phyloP scores from a whole-genome alignment of 2,329 filamentous ascomycete genomes.

The Phialophora macrospora region DNA sequence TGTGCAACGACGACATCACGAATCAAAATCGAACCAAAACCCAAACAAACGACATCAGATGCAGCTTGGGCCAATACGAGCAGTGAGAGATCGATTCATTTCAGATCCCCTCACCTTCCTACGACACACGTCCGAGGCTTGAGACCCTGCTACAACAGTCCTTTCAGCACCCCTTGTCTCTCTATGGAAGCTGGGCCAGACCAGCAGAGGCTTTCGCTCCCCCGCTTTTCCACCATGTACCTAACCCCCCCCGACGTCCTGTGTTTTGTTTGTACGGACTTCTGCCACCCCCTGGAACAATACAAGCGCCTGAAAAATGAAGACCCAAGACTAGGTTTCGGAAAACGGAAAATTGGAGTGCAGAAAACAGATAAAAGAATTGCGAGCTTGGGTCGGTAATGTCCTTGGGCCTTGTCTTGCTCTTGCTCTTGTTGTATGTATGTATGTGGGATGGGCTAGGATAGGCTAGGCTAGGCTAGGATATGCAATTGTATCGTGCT shows the following conservation, averaged over 20 bases:
- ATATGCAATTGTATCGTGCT: slow-evolving; percentile 1
- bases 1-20: background rate
- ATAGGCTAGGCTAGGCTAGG: background rate
- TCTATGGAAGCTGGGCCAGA: background rate
- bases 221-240: background rate
- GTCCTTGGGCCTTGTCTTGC: background rate
- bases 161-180: background rate
- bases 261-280: slow-evolving; percentile 1
- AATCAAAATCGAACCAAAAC: background rate
- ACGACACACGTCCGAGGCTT: background rate
- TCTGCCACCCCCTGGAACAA: background rate
- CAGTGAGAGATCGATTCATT: background rate
- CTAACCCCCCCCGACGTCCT: background rate
- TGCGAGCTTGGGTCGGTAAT: background rate
- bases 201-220: background rate
- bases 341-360: background rate
- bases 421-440: background rate
- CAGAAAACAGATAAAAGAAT: background rate
- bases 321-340: background rate
- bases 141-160: background rate
- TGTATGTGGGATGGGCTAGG: too few relatives aligned
- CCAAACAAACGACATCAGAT: background rate
- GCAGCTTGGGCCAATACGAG: background rate
- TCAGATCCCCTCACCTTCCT: background rate
- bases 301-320: background rate